Percentiles rank a stretch among this genome's conserved stretches.
These are phyloP conservation scores for Alternaria sp. DNA, from an alignment of 2,329 filamentous ascomycete species.

Conservation along the genomic window DNA sequence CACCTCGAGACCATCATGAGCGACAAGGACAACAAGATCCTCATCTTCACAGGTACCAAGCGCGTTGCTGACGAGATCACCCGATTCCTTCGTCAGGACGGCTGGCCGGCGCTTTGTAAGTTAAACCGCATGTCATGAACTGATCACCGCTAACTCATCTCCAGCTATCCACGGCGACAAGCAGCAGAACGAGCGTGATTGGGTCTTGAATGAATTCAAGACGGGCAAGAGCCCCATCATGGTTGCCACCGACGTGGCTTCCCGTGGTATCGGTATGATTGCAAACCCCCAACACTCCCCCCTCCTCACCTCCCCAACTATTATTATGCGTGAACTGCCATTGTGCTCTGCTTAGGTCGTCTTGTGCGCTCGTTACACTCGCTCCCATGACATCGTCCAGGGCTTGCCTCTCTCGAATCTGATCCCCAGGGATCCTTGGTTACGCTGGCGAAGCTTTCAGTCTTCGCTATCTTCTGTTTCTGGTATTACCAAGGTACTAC, in stretches of 20 bases:
- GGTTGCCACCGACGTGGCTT: constrained; percentile 99
- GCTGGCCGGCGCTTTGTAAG: constrained; percentile 95
- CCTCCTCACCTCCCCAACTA: constrained; percentile 45
- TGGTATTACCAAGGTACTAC: constrained; percentile 69
- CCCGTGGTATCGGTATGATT: constrained; percentile 99
- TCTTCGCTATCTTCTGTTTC: constrained; percentile 76
- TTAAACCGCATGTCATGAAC: constrained; percentile 29
- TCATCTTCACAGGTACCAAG: constrained; percentile 87
- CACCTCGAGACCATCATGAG: constrained; percentile 98
- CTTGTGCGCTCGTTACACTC: constrained; percentile 75
- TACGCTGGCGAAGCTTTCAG: constrained; percentile 73
- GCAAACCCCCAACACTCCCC: constrained; percentile 59
- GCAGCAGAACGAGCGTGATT: constrained; percentile 99
- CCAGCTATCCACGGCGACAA: constrained; percentile 97
- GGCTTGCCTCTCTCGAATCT: constrained; percentile 84
- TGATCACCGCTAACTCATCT: constrained; percentile 46
- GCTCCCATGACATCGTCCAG: constrained; percentile 91
- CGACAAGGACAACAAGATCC: constrained; percentile 90
- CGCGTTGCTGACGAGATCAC: constrained; percentile 98
- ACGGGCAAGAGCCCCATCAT: constrained; percentile 99
- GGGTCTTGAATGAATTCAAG: constrained; percentile 99
- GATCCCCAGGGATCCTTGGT: constrained; percentile 84
- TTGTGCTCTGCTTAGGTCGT: constrained; percentile 89
- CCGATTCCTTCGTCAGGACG: constrained; percentile 94
- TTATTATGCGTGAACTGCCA: constrained; percentile 67